phyloP scores from a whole-genome alignment of 306 rosid genomes.

The Corylus heterophylla region DNA sequence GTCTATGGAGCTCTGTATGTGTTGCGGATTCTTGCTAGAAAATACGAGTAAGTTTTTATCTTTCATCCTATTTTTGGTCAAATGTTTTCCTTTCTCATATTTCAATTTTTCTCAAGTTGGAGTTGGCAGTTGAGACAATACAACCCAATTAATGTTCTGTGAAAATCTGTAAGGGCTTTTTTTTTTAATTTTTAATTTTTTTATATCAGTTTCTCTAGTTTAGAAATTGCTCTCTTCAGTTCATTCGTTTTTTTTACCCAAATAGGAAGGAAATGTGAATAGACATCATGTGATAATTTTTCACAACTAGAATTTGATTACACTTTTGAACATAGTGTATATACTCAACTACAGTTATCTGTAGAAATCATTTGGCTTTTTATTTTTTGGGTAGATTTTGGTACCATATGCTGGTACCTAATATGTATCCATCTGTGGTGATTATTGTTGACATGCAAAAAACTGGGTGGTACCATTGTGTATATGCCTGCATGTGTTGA shows the following conservation, averaged over 20 bases:
- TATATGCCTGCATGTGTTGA: not conserved
- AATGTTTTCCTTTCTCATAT: not conserved
- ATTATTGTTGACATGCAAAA: not conserved
- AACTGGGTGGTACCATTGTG: not conserved
- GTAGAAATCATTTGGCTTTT: not conserved
- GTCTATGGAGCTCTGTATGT: constrained; percentile 90
- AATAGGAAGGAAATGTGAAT: not conserved
- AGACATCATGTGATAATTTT: not conserved
- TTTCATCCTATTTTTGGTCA: not conserved
- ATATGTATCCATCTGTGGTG: not conserved
- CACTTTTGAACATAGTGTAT: not conserved
- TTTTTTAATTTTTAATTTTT: not conserved
- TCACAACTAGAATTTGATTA: not conserved
- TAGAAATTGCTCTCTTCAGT: not conserved
- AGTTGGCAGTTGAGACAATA: not conserved
- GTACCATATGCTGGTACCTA: not conserved
- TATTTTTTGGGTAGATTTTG: not conserved
- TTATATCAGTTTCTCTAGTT: not conserved
- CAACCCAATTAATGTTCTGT: not conserved
- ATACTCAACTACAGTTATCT: not conserved
- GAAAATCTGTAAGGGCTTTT: not conserved
- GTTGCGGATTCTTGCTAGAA: constrained; percentile 89
- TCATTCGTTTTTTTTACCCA: not conserved
- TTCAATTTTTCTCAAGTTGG: not conserved
- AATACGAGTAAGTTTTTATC: constrained; percentile 79